Base-by-base conservation (phyloP, 768 basidiomycete species). In the Obba rivulosa region DNA sequence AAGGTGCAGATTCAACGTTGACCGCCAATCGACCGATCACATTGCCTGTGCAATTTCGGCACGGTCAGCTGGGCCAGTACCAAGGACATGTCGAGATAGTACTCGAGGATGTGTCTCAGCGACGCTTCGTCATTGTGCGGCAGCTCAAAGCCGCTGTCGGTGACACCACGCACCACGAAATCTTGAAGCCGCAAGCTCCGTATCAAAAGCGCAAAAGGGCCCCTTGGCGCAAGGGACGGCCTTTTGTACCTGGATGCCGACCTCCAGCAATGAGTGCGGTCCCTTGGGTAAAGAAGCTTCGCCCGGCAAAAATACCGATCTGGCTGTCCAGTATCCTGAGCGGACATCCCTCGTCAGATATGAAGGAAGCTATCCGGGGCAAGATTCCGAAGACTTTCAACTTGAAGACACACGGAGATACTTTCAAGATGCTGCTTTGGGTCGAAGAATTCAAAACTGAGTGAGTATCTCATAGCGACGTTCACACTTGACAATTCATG, bases 341-440 rank as follows among this genome's bases (percentile, higher is more conserved):
- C 16, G 28, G 11, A 10, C 28, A 41, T 2, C 9, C 35, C 10
- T 38, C 51, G 7, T 28, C 48, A 16, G 31, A 53, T 14, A 24
- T 38, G 17, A 22, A 45, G 5, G 8, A 44, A 7, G 20, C 21
- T 7, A 24, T 53, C 1, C 28, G 42, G 2, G 16, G n/a, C n/a
- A 20, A 31, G 10, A n/a, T 70, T 38, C 80, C 81, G 0, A 14
- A 16, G 1, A 43, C 39, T 0, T 53, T 83, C 11, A 60, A 71
- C 41, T 60, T 54, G 17, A 57, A 57, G 1, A 69, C 72, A 0
- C 79, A 82, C 53, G 64, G 66, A 0, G 62, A 69, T 0, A 65
- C 69, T 42, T 82, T 79, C 65, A 76, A 77, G 57, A 57, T 66
- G 17, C 59, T 85, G 3, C 55, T 84, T 0, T 81, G 80, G 79